A percentile compares a stretch with the other conserved stretches of the same genome.
These are phyloP conservation scores for Leishmania tropica DNA, from an alignment of 208 protist species.

Conservation along the genomic window DNA sequence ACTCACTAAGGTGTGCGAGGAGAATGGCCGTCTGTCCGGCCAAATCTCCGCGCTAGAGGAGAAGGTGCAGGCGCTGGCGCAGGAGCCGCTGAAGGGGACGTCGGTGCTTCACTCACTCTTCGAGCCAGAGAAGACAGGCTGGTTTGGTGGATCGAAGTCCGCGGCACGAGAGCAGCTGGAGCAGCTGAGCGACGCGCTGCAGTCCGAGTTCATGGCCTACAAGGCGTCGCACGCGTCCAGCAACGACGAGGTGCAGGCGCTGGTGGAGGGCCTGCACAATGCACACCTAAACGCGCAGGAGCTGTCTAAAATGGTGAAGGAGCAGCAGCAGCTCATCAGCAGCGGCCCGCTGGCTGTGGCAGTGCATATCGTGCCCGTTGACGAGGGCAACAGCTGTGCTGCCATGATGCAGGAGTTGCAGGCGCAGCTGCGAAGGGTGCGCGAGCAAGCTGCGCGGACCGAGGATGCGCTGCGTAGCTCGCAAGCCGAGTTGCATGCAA, in stretches of 20 bases:
- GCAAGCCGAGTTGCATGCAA: constrained; percentile 16
- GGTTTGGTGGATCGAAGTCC: constrained; percentile 77
- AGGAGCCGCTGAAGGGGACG: constrained; percentile 40
- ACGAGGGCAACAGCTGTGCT: constrained; percentile 16
- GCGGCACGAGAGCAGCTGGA: constrained; percentile 69
- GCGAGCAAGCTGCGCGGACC: constrained; percentile 16
- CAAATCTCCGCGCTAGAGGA: constrained; percentile 39
- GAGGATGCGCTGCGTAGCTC: constrained; percentile 26
- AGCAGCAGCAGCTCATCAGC: constrained; percentile 71
- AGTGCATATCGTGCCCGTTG: constrained; percentile 47
- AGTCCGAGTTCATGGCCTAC: constrained; percentile 80
- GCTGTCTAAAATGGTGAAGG: constrained; percentile 56
- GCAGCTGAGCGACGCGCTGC: constrained; percentile 60
- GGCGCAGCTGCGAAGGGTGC: constrained; percentile 41
- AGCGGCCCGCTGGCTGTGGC: constrained; percentile 37
- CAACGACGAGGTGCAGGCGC: constrained; percentile 81
- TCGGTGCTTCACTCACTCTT: constrained; percentile 77
- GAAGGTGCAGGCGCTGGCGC: constrained; percentile 47
- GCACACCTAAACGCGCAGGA: constrained; percentile 61
- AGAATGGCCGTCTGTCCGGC: constrained; percentile 64
- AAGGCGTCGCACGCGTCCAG: constrained; percentile 68
- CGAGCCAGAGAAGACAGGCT: constrained; percentile 78
- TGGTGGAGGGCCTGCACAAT: constrained; percentile 66
- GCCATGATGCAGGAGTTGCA: constrained; percentile 45
- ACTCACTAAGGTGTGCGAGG: constrained; percentile 79